Conservation (phyloP, 768 basidiomycete species). For the Rhizopogon salebrosus region DNA sequence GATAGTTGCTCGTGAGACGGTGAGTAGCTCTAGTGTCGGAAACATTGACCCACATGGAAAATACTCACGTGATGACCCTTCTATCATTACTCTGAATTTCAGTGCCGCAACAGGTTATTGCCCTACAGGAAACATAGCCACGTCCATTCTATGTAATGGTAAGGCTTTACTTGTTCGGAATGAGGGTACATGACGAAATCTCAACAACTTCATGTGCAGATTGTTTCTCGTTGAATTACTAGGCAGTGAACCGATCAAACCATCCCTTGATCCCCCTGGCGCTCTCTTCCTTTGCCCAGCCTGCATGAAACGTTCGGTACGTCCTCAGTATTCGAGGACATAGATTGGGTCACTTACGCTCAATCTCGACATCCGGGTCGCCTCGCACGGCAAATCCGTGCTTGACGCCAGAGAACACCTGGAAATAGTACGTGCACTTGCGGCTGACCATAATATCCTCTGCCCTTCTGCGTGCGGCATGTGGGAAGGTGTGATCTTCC, state of each 20-base stretch:
- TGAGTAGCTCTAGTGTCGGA: no score
- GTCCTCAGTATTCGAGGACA: neutral
- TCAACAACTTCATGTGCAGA: no score
- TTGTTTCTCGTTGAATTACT: neutral
- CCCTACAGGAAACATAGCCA: no score
- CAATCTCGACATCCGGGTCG: slow-evolving; percentile 8
- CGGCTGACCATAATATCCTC: slow-evolving; percentile 48
- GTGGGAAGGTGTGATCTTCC: slow-evolving; percentile 44
- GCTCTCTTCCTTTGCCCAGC: slow-evolving; percentile 57
- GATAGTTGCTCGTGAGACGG: slow-evolving; percentile 94
- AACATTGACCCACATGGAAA: no score
- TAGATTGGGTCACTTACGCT: slow-evolving; percentile 12
- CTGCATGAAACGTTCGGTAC: slow-evolving; percentile 20
- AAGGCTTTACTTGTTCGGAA: no score
- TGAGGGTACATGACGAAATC: no score
- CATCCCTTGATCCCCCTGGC: slow-evolving; percentile 42
- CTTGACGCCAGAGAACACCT: slow-evolving; percentile 44
- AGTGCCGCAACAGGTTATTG: no score
- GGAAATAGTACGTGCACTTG: slow-evolving; percentile 47
- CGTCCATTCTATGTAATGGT: no score
- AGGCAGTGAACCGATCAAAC: slow-evolving; percentile 38
- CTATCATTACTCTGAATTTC: no score
- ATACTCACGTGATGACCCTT: no score
- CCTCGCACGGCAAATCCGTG: slow-evolving; percentile 20
- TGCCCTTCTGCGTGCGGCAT: slow-evolving; percentile 43